These are phyloP conservation scores for Auriscalpium vulgare DNA, from an alignment of 768 basidiomycete species.

Conservation along the genomic window DNA sequence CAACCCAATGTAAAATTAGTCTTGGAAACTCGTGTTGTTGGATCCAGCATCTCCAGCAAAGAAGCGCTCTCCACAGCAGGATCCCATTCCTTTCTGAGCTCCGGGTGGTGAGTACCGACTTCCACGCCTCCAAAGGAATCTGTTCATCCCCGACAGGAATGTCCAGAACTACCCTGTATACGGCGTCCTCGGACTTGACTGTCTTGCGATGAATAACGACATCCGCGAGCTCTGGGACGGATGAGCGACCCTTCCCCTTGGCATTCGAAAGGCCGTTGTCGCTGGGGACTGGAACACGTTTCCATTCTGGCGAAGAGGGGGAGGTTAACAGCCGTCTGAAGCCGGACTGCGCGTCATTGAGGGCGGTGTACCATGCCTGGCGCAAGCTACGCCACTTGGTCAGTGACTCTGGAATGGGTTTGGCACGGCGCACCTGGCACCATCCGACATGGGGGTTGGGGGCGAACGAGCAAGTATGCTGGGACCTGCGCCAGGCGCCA, in stretches of 20 bases:
- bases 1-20: conserved; percentile 92
- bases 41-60: conserved; percentile 81
- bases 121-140: conserved; percentile 68
- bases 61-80: conserved; percentile 83
- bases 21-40: conserved; percentile 75
- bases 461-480: too few species aligned
- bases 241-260: conserved; percentile 57
- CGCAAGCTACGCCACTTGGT: conserved; percentile 45
- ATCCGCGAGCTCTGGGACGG: conserved; percentile 55
- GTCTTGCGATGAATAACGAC: conserved; percentile 72
- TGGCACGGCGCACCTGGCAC: conserved; percentile 39
- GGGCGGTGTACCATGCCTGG: conserved; percentile 73
- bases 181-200: conserved; percentile 61
- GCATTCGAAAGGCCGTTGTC: conserved; percentile 32
- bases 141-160: conserved; percentile 51
- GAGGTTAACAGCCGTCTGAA: conserved; percentile 76
- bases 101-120: conserved; percentile 74
- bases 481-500: too few species aligned
- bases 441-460: conserved; percentile 32
- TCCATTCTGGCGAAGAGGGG: conserved; percentile 69
- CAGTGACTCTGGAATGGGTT: neutral
- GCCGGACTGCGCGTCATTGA: conserved; percentile 65
- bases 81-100: conserved; percentile 88
- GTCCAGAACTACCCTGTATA: conserved; percentile 79
- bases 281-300: conserved; percentile 49